Evolutionary conservation across 768 basidiomycete genomes (phyloP).

Genomic region (Lentinus brumalis): DNA sequence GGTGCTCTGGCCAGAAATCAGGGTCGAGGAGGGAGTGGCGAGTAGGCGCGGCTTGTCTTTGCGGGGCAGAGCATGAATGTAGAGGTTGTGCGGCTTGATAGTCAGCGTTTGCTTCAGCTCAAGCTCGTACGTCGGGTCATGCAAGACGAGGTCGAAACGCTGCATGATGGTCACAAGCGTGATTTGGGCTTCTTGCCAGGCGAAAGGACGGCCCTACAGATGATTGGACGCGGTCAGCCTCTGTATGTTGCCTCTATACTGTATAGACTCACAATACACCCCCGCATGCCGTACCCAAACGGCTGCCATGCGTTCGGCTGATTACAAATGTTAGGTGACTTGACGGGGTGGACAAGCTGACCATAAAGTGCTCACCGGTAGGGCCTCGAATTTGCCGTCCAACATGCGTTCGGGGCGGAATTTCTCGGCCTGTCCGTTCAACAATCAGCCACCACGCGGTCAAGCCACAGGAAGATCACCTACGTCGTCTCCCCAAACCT

Average conservation of each 20-base stretch:
- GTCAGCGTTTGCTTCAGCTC: conserved; percentile 47
- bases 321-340: not conserved
- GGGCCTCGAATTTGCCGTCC: conserved; percentile 48
- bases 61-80: conserved; percentile 42
- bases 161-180: conserved; percentile 46
- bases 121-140: conserved; percentile 46
- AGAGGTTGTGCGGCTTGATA: conserved; percentile 47
- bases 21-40: conserved; percentile 14
- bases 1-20: not conserved
- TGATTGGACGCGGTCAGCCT: not conserved
- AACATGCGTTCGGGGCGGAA: conserved; percentile 52
- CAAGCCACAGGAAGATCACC: conserved; percentile 17
- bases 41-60: conserved; percentile 23
- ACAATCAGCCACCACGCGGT: not conserved
- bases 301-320: conserved; percentile 48
- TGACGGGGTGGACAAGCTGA: not conserved
- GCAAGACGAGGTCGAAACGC: conserved; percentile 46
- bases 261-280: conserved; percentile 23
- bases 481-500: conserved; percentile 51
- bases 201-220: conserved; percentile 42
- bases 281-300: conserved; percentile 30
- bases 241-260: not conserved
- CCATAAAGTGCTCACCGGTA: conserved; percentile 33
- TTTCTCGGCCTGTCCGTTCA: conserved; percentile 31
- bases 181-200: conserved; percentile 49